Evolutionary conservation across 2,329 filamentous ascomycete species (phyloP), one percentile per base, ranked within the genome.

Genomic region (Cladorrhinum sp.): DNA sequence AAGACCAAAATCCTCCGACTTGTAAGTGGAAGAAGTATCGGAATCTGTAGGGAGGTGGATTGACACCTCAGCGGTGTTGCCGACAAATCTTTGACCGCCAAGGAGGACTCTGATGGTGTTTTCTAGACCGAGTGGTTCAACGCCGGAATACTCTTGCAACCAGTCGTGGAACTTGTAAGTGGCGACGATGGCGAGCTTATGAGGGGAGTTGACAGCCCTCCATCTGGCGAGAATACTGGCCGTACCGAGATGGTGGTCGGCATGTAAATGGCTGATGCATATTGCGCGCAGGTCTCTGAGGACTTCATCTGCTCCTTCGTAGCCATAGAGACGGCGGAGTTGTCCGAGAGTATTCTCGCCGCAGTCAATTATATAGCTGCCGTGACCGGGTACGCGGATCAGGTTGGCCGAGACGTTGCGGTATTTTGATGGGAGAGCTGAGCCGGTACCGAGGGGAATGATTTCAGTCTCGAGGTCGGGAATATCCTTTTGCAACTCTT

Each of bases 221-320:
- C 91, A 86, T 91, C 92, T 96, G 5, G 90, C 90, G 69, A 98
- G 85, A n/a, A 98, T 78, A 5, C 87, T 84, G n/a, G 85, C 81
- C 1, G 87, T 90, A 25, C 95, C 95, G 20, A 99, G 83, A 71
- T 98, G 95, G 75, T 99, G 95, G 76, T 99, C 95, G 3, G 95
- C 95, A 74, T 99, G 95, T 64, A 96, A 79, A 76, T 99, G 95
- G 73, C 91, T 96, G 75, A 99, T 95, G 86, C 92, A 96, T 64
- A 99, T 88, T 66, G 86, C 85, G 57, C 87, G 88, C 49, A 99
- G 79, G 64, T 96, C 87, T 61, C 79, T 82, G n/a, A 99, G 78
- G 12, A 96, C 81, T n/a, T 87, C 80, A 25, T 79, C 78, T 2
- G 93, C 78, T 65, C 91, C 83, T 3, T 85, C 80, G 0, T 80